Evolutionary conservation across 2,329 filamentous ascomycete genomes (phyloP), one percentile per base, ranked within the genome.

Genomic region (Sordariomycetes sp.): DNA sequence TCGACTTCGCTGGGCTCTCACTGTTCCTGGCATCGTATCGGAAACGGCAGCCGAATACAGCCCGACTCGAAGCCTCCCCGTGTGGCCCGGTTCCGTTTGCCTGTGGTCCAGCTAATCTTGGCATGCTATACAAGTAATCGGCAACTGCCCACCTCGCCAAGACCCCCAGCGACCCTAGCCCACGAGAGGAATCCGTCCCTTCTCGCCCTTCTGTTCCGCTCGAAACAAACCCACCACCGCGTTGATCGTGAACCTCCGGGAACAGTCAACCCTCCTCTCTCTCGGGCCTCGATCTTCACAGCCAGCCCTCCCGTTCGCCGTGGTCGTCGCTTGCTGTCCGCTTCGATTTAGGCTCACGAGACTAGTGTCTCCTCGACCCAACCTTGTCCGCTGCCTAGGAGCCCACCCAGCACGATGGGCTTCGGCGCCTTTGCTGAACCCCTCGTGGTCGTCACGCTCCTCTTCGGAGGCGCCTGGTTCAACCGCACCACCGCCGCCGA

Each of bases 401-500:
- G 22, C 18, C 46, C n/a, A 50, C 46, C n/a, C 20, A 24, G 18
- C 48, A 57, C n/a, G 25, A 76, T 76, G 73, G 68, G 69, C 57
- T 62, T 74, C 59, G 72, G 73, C 53, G 70, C 72, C 10, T 68
- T 76, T 59, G 65, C 73, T 55, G 73, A 76, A 62, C 73, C 73
- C 24, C 67, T 75, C 51, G 66, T 74, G 35, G 73, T 76, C 55
- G 69, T 76, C 58, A 70, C 70, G 28, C 69, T 76, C 22, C 68
- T 76, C 32, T 75, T 75, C 51, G 74, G 73, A 59, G 73, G 73
- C n/a, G 70, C 72, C 37, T 75, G 67, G 65, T 69, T 76, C 65
- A 76, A 76, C 64, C 70, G 73, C 60, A 73, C 71, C 60, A 72
- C 59, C 16, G 55, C 59, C 32, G 35, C 34, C 37, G 46, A 57